Base-by-base conservation (phyloP, 805 yeast genomes). In the Aciculoconidium aculeatum region DNA sequence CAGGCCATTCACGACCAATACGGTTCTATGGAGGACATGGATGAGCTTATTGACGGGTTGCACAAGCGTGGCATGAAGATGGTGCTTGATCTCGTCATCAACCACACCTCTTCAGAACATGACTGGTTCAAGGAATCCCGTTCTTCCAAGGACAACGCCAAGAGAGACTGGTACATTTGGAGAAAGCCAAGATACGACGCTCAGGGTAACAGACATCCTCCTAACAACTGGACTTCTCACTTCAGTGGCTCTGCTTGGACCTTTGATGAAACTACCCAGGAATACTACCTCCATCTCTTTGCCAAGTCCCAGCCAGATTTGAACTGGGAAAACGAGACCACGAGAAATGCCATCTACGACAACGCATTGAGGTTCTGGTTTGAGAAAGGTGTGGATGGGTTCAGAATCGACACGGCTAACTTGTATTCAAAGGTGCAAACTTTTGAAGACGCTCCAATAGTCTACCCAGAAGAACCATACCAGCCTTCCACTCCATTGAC, bases 121-220 rank as follows among this genome's bases (percentile, higher is more conserved):
- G 58, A 51, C 26, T 75, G 80, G 80, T 74, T 74, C 55, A 55
- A 70, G 44, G 75, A 74, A 44, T 69, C 76, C 7, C 52, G 73
- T 32, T 57, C 70, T 5, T 66, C 75, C 11, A 64, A 57, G 41
- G 53, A 60, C 28, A 70, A 67, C 48, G 67, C 77, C 5, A 73
- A 75, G 54, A 62, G 80, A 46, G 77, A 75, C 49, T 73, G 78
- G 77, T 72, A 71, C 51, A 58, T 70, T 36, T 75, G 80, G 80
- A 68, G 60, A 40, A 67, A 69, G 17, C 62, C 74, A 17, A 61
- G 49, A 25, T 64, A 58, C 44, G 73, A 67, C 36, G 55, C 48
- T 11, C 45, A 59, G n/a, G 77, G 78, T 15, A 61, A 59, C 29
- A 62, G 75, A 41, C 62, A 53, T 11, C 76, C 77, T 6, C 77